Evolutionary conservation across 345 rosid species (phyloP).

Genomic region (Fremontodendron californicum): DNA sequence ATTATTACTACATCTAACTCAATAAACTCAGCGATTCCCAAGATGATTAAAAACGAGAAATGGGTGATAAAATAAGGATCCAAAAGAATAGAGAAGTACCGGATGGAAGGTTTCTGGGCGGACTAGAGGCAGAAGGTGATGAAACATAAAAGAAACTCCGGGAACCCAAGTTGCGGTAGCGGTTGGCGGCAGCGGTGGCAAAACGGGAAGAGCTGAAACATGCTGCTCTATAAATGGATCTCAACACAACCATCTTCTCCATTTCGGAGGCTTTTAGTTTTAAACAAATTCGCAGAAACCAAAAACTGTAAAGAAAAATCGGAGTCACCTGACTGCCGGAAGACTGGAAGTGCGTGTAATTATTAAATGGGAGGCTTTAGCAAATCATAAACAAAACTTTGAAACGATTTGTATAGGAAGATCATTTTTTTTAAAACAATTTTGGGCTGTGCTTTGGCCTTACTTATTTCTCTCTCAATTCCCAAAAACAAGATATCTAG

Average conservation of each 20-base stretch:
- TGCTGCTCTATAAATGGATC: slow-evolving; percentile 35
- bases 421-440: too few relatives aligned
- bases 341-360: neutral
- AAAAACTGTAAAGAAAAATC: neutral
- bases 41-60: neutral
- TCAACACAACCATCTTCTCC: slow-evolving; percentile 25
- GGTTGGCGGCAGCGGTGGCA: slow-evolving; percentile 1
- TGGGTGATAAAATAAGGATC: neutral
- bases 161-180: slow-evolving; percentile 5
- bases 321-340: neutral
- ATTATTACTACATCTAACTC: too few relatives aligned
- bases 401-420: too few relatives aligned
- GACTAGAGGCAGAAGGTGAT: slow-evolving; percentile 22
- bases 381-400: too few relatives aligned
- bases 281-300: neutral
- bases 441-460: too few relatives aligned
- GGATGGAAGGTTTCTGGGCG: slow-evolving; percentile 16
- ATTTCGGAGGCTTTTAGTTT: neutral
- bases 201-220: slow-evolving; percentile 14
- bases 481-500: too few relatives aligned
- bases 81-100: slow-evolving; percentile 18
- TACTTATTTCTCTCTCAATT: too few relatives aligned
- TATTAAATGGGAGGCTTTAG: neutral
- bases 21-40: neutral
- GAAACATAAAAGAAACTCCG: slow-evolving; percentile 24